phyloP scores from a whole-genome alignment of 2,329 filamentous ascomycete genomes.

The Celoporthe dispersa region DNA sequence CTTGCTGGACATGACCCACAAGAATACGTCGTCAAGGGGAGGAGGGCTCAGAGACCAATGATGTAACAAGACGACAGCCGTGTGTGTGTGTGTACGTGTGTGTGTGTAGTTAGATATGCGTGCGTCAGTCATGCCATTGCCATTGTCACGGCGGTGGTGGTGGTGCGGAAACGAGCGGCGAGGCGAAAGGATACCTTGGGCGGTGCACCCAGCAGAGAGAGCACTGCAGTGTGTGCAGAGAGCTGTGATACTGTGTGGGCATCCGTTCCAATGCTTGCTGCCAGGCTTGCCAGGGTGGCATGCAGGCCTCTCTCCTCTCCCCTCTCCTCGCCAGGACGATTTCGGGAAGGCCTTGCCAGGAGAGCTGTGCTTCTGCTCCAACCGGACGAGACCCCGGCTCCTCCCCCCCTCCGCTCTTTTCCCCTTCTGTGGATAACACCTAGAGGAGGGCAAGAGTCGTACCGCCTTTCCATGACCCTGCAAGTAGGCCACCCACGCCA shows the following conservation, averaged over 20 bases:
- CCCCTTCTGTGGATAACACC: neutral
- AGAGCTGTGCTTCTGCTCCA: neutral
- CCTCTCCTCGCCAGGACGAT: neutral
- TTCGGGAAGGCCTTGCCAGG: conserved; percentile 37
- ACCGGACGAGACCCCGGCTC: neutral
- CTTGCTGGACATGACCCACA: neutral
- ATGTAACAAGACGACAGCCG: neutral
- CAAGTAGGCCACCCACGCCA: neutral
- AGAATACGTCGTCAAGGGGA: neutral
- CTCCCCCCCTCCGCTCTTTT: too few species aligned
- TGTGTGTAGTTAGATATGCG: neutral
- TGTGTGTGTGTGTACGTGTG: neutral
- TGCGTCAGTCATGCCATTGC: neutral
- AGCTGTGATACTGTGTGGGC: neutral
- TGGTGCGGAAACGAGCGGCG: neutral
- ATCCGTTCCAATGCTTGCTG: neutral
- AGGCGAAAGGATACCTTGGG: neutral
- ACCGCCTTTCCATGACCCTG: neutral
- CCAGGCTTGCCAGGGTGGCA: neutral
- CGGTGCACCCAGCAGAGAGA: neutral
- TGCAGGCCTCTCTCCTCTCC: neutral
- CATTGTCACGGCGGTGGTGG: neutral
- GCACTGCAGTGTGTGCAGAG: neutral
- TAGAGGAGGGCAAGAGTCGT: neutral
- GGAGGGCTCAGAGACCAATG: neutral